Evolutionary conservation across 257 asterid genomes (phyloP), one percentile per base, ranked within the genome.

Genomic region (Salvia miltiorrhiza): DNA sequence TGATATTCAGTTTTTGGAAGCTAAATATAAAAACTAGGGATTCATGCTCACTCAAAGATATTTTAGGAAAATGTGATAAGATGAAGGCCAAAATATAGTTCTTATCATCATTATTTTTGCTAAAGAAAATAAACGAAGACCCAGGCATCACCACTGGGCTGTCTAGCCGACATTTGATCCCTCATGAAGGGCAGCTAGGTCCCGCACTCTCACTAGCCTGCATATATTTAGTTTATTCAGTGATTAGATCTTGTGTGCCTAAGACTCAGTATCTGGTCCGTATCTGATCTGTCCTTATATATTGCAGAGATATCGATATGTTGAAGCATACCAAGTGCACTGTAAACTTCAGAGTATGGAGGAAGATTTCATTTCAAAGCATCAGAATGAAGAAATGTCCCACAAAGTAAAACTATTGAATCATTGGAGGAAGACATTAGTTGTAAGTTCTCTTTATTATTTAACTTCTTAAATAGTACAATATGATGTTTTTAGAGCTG

Each of bases 271-370:
- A 49, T 48, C 67, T 57, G 68, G 57, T 45, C 39, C 47, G 58
- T 45, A 52, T 57, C 66, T 55, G 48, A 32, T 28, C 40, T 32
- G 11, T 24, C 3, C 47, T 79, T 79, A 40, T 13, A 60, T 49
- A 33, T 73, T 72, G 65, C 88, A 94, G 99, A 91, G 98, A 32
- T 76, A 86, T 73, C 88, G 97, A 76, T 91, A 94, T 40, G 58
- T 54, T 47, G 97, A 94, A 80, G 99, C 98, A 47, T 91, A 82
- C 84, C 87, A 84, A 80, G 89, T 89, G 83, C 88, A 94, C 74
- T 72, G 65, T 69, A 75, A 87, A 78, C 93, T 94, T 78, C 87
- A 73, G 79, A 59, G 43, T 56, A 63, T 81, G 69, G 99, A 94
- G 95, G 82, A 89, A 30, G 87, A 78, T 43, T 86, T 86, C 77